A percentile compares a stretch with the other conserved stretches of the same genome.
Evolutionary conservation across 1,284 basidiomycete species (phyloP).

Genomic region (Ganoderma lingzhi): DNA sequence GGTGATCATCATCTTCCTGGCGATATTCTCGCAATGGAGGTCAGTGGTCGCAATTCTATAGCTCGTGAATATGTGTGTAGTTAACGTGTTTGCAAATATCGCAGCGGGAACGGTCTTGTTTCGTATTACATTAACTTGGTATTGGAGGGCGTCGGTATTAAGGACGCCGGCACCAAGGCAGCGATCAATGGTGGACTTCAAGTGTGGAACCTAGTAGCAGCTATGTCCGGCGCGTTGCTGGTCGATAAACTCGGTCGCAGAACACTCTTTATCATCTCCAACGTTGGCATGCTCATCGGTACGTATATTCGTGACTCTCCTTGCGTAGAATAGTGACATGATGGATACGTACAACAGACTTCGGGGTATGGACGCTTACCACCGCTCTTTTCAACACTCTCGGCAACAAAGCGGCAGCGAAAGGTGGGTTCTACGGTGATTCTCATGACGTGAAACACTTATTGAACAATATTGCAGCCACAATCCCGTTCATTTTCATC

Average conservation of each 20-base stretch:
- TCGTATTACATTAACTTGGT: constrained; percentile 74
- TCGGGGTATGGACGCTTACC: constrained; percentile 64
- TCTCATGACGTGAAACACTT: background rate
- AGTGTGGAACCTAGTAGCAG: constrained; percentile 55
- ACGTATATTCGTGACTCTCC: constrained; percentile 26
- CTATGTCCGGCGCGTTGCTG: constrained; percentile 61
- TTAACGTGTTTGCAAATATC: background rate
- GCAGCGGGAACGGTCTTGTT: constrained; percentile 71
- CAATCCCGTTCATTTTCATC: constrained; percentile 76
- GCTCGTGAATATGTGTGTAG: too few species aligned
- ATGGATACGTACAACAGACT: constrained; percentile 46
- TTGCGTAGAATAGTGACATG: background rate
- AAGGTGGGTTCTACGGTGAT: constrained; percentile 46
- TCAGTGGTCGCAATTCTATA: constrained; percentile 36
- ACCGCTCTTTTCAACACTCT: constrained; percentile 63
- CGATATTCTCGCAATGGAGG: constrained; percentile 79
- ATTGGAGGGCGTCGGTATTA: constrained; percentile 66
- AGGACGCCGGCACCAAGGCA: constrained; percentile 58
- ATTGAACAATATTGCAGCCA: constrained; percentile 46
- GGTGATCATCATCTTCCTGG: constrained; percentile 70
- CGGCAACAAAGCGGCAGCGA: constrained; percentile 57
- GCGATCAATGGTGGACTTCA: constrained; percentile 71
- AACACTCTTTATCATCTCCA: constrained; percentile 68
- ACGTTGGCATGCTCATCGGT: constrained; percentile 72
- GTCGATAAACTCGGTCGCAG: constrained; percentile 69